phyloP scores from a whole-genome alignment of 1,139 yeast species.

The Yamadazyma sp. region DNA sequence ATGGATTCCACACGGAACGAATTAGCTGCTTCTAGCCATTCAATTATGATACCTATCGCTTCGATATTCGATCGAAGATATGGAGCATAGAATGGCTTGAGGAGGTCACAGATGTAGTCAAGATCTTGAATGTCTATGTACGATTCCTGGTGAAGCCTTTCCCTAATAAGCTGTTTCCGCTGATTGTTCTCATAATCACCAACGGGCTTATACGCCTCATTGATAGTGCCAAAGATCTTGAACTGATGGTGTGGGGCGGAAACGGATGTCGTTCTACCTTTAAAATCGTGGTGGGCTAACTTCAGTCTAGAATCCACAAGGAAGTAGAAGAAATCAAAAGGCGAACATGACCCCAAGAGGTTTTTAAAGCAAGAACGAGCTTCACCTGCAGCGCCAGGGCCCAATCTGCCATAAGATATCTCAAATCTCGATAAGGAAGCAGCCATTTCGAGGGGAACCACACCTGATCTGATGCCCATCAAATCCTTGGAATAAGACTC shows the following conservation, averaged over 20 bases:
- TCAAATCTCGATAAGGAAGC: conserved; percentile 25
- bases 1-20: conserved; percentile 24
- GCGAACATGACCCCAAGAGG: conserved; percentile 23
- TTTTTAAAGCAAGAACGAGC: conserved; percentile 25
- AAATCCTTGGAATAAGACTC: conserved; percentile 21
- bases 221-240: conserved; percentile 24
- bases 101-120: conserved; percentile 24
- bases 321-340: conserved; percentile 33
- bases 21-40: conserved; percentile 34
- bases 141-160: conserved; percentile 20
- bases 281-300: conserved; percentile 17
- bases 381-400: conserved; percentile 29
- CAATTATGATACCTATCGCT: conserved; percentile 19
- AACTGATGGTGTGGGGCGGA: conserved; percentile 17
- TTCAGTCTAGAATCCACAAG: conserved; percentile 26
- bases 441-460: conserved; percentile 23
- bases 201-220: conserved; percentile 31
- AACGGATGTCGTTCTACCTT: conserved; percentile 9
- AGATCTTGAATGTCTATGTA: conserved; percentile 22
- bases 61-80: conserved; percentile 19
- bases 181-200: conserved; percentile 29
- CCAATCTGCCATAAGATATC: conserved; percentile 30
- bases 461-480: conserved; percentile 18
- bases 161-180: conserved; percentile 22
- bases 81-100: conserved; percentile 20